Evolutionary conservation across 352 stramenopile genomes (phyloP), one percentile per base, ranked within the genome.

Genomic region (Phytopythium cucurbitacearum): DNA sequence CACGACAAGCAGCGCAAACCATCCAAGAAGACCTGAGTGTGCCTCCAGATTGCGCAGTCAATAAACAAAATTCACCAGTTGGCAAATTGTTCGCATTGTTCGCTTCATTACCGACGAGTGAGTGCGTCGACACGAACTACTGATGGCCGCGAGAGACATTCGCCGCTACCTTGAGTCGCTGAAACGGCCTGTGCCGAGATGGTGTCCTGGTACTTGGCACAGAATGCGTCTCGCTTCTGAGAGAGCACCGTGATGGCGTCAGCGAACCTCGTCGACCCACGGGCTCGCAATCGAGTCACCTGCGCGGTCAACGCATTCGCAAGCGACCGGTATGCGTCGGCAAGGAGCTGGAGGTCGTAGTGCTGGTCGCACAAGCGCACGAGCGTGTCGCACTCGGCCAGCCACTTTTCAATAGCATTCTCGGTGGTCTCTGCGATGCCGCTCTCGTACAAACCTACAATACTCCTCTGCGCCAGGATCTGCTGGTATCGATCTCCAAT

Each of bases 281-380:
- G 69, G 40, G 63, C 56, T 15, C 61, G 54, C 21, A 88, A 62
- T 4, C 72, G 55, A 4, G 40, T 39, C 9, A 85, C 16, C 45
- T 88, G 77, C 2, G 59, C 68, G 6, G 67, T 88, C 39, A 88
- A 40, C 33, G 77, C 77, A 43, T 85, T 85, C 8, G 74, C 77
- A 7, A 85, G 56, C 13, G 65, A 63, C n/a, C 73, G 64, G 48
- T 84, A 88, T 13, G 69, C 64, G 33, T 80, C 69, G 2, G 67
- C 64, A 41, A 62, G 59, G 51, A 73, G 67, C 28, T 69, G 52
- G 28, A 66, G 37, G 16, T 76, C 67, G 1, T 60, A 51, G 16
- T 77, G 71, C 36, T 65, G 63, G 43, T 84, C 74, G 34, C 73
- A 79, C 5, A 84, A 57, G 0, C 51, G 55, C 1, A 88, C 67